A percentile compares a stretch with the other conserved stretches of the same genome.
Conservation (phyloP, 805 yeast species). For the Clavispora phyllophila region DNA sequence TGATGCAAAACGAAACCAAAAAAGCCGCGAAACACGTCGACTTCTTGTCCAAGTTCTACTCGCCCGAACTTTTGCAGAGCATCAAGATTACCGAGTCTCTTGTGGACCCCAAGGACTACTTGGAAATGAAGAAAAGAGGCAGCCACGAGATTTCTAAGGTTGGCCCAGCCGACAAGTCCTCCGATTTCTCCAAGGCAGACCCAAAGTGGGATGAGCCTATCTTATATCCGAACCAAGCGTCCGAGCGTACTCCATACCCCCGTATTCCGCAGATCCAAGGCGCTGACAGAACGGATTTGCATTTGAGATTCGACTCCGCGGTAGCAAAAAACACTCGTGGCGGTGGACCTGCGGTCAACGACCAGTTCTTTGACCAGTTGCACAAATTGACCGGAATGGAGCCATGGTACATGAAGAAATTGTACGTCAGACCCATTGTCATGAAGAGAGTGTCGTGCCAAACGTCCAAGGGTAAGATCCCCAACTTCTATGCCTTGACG, state of each 20-base stretch:
- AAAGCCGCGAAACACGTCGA: conserved; percentile 43
- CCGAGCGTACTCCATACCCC: conserved; percentile 51
- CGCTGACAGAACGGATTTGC: conserved; percentile 43
- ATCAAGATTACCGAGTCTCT: conserved; percentile 76
- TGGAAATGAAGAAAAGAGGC: conserved; percentile 30
- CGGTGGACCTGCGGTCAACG: conserved; percentile 6
- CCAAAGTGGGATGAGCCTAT: conserved; percentile 69
- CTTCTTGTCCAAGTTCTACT: conserved; percentile 67
- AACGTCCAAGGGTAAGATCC: conserved; percentile 88
- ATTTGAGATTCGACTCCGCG: conserved; percentile 26
- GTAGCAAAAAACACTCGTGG: conserved; percentile 7
- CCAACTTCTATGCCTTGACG: conserved; percentile 74
- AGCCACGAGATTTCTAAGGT: conserved; percentile 40
- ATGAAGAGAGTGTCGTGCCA: conserved; percentile 83
- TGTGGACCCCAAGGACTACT: conserved; percentile 61
- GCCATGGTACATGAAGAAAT: conserved; percentile 52
- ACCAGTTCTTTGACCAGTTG: conserved; percentile 47
- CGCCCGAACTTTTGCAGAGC: conserved; percentile 75
- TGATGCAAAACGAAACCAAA: conserved; percentile 2
- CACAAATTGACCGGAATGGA: conserved; percentile 63
- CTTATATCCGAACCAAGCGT: conserved; percentile 45
- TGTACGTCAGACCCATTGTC: conserved; percentile 62
- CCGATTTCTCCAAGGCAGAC: conserved; percentile 67
- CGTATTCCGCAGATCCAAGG: conserved; percentile 51
- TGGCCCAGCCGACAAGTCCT: conserved; percentile 59